Base-by-base conservation (phyloP, 1,284 basidiomycete species). In the Heliocybe sulcata region DNA sequence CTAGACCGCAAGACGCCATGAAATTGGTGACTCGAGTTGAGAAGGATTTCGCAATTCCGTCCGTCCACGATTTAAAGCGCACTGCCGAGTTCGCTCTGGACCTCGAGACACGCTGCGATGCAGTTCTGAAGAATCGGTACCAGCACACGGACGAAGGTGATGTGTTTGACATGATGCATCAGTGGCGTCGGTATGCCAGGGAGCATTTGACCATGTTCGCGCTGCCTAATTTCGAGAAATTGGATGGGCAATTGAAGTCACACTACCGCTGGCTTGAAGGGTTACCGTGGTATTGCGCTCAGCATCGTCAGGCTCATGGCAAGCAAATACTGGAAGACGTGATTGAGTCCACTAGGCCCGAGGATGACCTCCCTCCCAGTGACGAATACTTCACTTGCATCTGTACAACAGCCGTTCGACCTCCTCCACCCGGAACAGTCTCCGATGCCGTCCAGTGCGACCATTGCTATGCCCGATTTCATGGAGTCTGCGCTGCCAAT, bases 391-490 rank as follows among this genome's bases (percentile, higher is more conserved):
- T 87, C 64, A 92, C 90, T 0, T 92, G 89, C 64, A 92, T 92
- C 57, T 92, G 89, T 66, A 82, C 76, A 31, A 68, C 71, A 2
- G 81, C 90, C 16, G 89, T 92, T 42, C 80, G 82, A 23, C 88
- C 87, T 11, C 89, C 88, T 22, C 82, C 83, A 1, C 77, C 79
- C 3, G 87, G 87, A n/a, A 71, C 74, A 11, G 72, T 77, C 23
- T 90, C 89, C 0, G 88, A 91, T 64, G 89, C 90, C 0, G 90
- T 92, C 4, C 89, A 92, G 65, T 92, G 89, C 65, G 89, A 92
- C 64, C 89, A 92, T 62, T 92, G 89, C 60, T 87, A 80, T 65
- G 90, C 89, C 45, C 75, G 88, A 53, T 92, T 92, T 70, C 89
- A 92, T 60, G 89, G 87, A 19, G 77, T 83, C 55, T 92, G 89